phyloP scores from a whole-genome alignment of 306 rosid genomes.

The Cucurbita argyrosperma region DNA sequence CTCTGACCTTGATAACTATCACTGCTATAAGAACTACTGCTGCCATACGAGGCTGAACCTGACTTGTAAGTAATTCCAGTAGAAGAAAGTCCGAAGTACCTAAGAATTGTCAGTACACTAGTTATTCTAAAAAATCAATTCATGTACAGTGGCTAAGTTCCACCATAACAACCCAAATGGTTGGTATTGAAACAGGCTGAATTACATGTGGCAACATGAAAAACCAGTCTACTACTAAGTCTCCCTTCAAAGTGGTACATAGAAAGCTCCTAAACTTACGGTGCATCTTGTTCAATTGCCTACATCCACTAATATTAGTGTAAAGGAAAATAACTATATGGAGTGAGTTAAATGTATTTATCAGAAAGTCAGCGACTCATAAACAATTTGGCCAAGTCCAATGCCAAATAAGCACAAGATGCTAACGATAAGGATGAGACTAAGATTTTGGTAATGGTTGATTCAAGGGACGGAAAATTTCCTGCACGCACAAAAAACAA shows the following conservation, averaged over 20 bases:
- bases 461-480: neutral
- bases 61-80: conserved; percentile 68
- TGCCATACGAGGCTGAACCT: conserved; percentile 42
- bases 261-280: neutral
- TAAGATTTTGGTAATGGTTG: neutral
- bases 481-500: neutral
- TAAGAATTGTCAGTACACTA: conserved; percentile 14
- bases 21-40: conserved; percentile 48
- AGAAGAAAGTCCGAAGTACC: conserved; percentile 94
- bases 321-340: neutral
- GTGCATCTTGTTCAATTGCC: neutral
- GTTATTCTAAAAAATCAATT: conserved; percentile 11
- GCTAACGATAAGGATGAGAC: neutral
- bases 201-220: neutral
- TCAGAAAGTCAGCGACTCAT: neutral
- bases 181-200: neutral
- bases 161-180: neutral
- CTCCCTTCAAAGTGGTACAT: neutral
- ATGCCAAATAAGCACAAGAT: neutral
- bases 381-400: neutral
- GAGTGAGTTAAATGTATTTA: neutral
- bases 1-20: conserved; percentile 47
- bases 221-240: neutral
- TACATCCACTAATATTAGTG: neutral
- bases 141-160: conserved; percentile 1